These are phyloP conservation scores for Hypocreales sp. DNA, from an alignment of 2,329 filamentous ascomycete genomes.

Conservation along the genomic window DNA sequence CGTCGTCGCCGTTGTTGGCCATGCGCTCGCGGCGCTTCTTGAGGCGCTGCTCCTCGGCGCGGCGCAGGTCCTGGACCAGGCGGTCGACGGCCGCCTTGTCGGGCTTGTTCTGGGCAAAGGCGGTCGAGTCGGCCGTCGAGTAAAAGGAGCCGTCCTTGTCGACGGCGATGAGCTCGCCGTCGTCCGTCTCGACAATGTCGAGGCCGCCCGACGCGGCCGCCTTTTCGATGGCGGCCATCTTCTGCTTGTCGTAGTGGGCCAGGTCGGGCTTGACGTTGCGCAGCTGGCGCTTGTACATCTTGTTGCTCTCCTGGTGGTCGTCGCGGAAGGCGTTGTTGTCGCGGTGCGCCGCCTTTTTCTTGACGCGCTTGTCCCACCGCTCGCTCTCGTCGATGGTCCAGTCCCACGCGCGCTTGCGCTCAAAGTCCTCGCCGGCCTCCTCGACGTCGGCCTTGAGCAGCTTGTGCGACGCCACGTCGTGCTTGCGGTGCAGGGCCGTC, in stretches of 20 bases:
- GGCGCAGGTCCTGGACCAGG: constrained; percentile 70
- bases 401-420: constrained; percentile 96
- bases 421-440: constrained; percentile 77
- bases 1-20: constrained; percentile 65
- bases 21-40: constrained; percentile 76
- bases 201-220: constrained; percentile 73
- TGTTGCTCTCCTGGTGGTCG: constrained; percentile 73
- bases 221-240: constrained; percentile 69
- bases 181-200: constrained; percentile 89
- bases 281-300: constrained; percentile 87
- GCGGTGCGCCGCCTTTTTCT: constrained; percentile 66
- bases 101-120: constrained; percentile 74
- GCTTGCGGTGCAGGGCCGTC: constrained; percentile 65
- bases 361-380: constrained; percentile 79
- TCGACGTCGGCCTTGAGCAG: constrained; percentile 84
- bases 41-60: constrained; percentile 72
- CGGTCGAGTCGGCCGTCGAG: constrained; percentile 68
- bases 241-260: constrained; percentile 75
- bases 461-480: constrained; percentile 81
- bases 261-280: constrained; percentile 61
- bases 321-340: constrained; percentile 86
- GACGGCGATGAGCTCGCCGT: constrained; percentile 85
- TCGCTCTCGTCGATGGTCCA: constrained; percentile 95
- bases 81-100: constrained; percentile 77
- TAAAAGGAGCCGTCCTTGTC: constrained; percentile 87